phyloP scores from a whole-genome alignment of 208 protist genomes.

The Trypanosoma mega region DNA sequence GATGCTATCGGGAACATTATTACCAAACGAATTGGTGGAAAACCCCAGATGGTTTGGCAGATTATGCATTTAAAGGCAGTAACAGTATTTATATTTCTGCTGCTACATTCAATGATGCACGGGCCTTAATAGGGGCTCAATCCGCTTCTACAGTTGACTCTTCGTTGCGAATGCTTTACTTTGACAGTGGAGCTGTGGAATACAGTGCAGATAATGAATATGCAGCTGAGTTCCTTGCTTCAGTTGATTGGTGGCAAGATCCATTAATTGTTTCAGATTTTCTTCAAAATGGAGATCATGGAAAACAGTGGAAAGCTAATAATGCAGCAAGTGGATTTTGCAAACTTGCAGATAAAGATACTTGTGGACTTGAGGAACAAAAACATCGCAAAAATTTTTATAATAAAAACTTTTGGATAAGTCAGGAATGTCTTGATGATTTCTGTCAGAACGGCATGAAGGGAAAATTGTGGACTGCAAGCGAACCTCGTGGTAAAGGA shows the following conservation, averaged over 20 bases:
- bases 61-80: conserved; percentile 21
- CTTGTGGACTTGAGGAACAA: conserved; percentile 5
- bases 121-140: conserved; percentile 8
- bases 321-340: conserved; percentile 19
- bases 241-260: conserved; percentile 29
- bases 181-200: conserved; percentile 24
- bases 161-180: conserved; percentile 19
- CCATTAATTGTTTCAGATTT: conserved; percentile 28
- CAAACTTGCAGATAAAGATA: conserved; percentile 9
- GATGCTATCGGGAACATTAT: conserved; percentile 16
- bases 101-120: conserved; percentile 21
- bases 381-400: conserved; percentile 18
- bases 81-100: conserved; percentile 17
- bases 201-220: conserved; percentile 26
- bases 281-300: conserved; percentile 21
- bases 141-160: conserved; percentile 13
- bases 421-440: conserved; percentile 16
- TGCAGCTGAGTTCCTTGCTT: conserved; percentile 10
- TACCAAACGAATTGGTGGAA: conserved; percentile 26
- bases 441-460: conserved; percentile 22
- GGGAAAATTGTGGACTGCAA: conserved; percentile 24
- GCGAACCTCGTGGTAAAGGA: conserved; percentile 13
- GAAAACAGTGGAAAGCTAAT: conserved; percentile 22
- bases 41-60: conserved; percentile 5
- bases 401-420: conserved; percentile 20